A percentile compares a stretch with the other conserved stretches of the same genome.
These are phyloP conservation scores for Coemansia sp. DNA, from an alignment of 192 early-diverging fungal genomes.

Conservation along the genomic window DNA sequence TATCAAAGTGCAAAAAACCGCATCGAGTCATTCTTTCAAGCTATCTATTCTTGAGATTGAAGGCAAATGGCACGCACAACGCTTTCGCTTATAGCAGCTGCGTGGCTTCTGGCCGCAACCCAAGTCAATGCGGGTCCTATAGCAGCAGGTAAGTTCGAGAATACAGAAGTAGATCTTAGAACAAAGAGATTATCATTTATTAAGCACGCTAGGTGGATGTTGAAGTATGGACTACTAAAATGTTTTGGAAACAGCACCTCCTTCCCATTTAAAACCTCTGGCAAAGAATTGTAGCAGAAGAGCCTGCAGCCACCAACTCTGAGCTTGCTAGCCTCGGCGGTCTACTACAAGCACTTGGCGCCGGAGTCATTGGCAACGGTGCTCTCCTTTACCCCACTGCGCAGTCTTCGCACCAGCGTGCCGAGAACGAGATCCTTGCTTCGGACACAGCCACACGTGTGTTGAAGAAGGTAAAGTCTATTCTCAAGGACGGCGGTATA, in stretches of 20 bases:
- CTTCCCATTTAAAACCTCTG: neutral
- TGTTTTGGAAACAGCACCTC: neutral
- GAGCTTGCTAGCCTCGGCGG: conserved; percentile 48
- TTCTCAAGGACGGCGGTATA: conserved; percentile 47
- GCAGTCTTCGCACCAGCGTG: conserved; percentile 43
- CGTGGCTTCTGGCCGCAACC: conserved; percentile 47
- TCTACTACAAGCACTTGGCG: conserved; percentile 50
- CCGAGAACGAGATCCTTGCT: conserved; percentile 45
- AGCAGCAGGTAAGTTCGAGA: conserved; percentile 35
- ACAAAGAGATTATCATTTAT: neutral
- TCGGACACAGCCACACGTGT: conserved; percentile 48
- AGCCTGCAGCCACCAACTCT: conserved; percentile 21
- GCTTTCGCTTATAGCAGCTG: conserved; percentile 43
- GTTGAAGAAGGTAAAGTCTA: conserved; percentile 50
- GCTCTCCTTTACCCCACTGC: conserved; percentile 43
- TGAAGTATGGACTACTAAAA: too few species aligned
- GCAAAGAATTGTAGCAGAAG: conserved; percentile 12
- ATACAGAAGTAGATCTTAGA: neutral
- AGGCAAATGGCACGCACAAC: conserved; percentile 47
- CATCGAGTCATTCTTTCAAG: neutral
- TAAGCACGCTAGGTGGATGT: too few species aligned
- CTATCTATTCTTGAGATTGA: conserved; percentile 1
- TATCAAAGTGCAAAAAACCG: neutral
- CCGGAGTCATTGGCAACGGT: conserved; percentile 48
- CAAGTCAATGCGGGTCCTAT: conserved; percentile 42